Evolutionary conservation across 164 flowering plant species (phyloP), one percentile per base, ranked within the genome.

Genomic region (Magnolia kwangsiensis): DNA sequence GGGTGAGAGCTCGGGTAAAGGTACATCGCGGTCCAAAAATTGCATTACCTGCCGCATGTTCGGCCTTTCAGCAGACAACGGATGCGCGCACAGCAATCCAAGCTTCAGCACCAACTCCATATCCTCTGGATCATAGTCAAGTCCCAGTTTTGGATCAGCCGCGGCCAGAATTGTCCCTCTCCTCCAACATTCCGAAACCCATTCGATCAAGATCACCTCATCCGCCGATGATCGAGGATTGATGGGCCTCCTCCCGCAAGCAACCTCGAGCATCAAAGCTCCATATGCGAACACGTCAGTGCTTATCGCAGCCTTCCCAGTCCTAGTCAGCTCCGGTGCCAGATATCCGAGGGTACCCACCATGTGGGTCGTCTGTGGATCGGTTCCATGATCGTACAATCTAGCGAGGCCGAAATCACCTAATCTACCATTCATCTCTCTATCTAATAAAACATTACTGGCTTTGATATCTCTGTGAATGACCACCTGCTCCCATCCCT

Each of bases 11-110:
- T 49, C 70, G 50, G 75, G 73, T 66, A 69, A 37, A 20, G 67
- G 24, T 10, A 13, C 50, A 11, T 69, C 74, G n/a, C 67, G 8
- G 14, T 76, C 24, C 16, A 76, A 49, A 70, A 59, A 69, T 58
- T 70, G 69, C 27, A 37, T 11, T 8, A 70, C 78, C 45, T 76
- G 37, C 51, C 78, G 18, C 37, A 76, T 76, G 75, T 1, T 77
- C 65, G 64, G 71, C 31, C 78, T 67, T 11, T 49, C 71, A 5
- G 71, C 67, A 16, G 67, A 70, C 6, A 59, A 21, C 4, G 78
- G 10, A 69, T 82, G 79, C 21, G 86, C 77, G 21, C 88, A 85
- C 9, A 67, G 67, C 66, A 75, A 82, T 59, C 79, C 82, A 10
- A 80, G 78, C 65, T 76, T 81, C 24, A 63, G 27, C 49, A 63